Percentiles rank a stretch among this genome's conserved stretches.
These are phyloP conservation scores for Talaromyces piceae DNA, from an alignment of 2,329 filamentous ascomycete species.

Conservation along the genomic window DNA sequence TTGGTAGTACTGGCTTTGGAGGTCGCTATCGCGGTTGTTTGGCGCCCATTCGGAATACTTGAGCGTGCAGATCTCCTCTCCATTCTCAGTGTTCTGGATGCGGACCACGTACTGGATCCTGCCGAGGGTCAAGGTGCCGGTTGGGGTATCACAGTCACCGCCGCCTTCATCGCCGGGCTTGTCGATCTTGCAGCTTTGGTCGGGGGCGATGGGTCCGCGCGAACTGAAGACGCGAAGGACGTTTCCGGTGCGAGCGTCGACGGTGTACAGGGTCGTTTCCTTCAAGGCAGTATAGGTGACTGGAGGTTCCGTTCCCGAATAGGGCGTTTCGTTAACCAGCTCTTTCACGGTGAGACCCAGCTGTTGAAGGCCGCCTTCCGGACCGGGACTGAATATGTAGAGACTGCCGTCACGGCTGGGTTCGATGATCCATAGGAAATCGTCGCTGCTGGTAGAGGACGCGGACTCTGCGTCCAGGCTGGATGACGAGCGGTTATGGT, in stretches of 20 bases:
- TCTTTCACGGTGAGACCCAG: conserved; percentile 56
- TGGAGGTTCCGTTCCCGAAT: conserved; percentile 64
- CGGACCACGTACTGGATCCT: conserved; percentile 83
- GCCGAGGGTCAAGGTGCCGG: conserved; percentile 73
- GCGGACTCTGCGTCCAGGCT: conserved; percentile 44
- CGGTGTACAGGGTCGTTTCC: conserved; percentile 78
- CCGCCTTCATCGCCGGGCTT: conserved; percentile 62
- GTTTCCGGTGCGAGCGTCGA: conserved; percentile 78
- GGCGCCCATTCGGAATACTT: conserved; percentile 92
- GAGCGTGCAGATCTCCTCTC: conserved; percentile 74
- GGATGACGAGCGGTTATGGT: conserved; percentile 59
- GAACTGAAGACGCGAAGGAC: conserved; percentile 80
- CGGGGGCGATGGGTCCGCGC: conserved; percentile 59
- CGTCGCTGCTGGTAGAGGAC: conserved; percentile 55
- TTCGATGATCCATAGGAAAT: conserved; percentile 93
- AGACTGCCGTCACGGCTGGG: conserved; percentile 79
- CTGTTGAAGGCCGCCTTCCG: conserved; percentile 39
- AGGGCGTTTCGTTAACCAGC: conserved; percentile 77
- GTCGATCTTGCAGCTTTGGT: conserved; percentile 56
- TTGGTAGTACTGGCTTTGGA: conserved; percentile 70
- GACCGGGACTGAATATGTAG: conserved; percentile 73
- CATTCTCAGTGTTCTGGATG: conserved; percentile 68
- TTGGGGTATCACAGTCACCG: conserved; percentile 55
- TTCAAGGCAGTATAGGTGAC: conserved; percentile 89
- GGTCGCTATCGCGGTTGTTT: conserved; percentile 82